Evolutionary conservation across 169 alveolate species (phyloP).

Genomic region (Cryptosporidium xiaoi): DNA sequence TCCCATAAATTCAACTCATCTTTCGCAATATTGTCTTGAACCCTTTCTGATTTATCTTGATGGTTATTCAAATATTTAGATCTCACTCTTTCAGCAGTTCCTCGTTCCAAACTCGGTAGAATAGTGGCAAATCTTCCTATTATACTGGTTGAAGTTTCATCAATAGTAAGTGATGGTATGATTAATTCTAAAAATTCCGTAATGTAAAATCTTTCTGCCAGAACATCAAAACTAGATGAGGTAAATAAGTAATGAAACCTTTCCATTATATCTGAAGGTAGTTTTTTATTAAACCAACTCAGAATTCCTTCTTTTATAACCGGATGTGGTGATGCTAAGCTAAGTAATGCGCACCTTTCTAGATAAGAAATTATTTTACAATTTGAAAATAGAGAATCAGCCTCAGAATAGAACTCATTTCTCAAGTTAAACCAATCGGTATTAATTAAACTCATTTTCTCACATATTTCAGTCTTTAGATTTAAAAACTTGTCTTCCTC

Average conservation of each 20-base stretch:
- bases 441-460: neutral
- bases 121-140: conserved; percentile 44
- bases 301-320: conserved; percentile 18
- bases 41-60: neutral
- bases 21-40: neutral
- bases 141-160: neutral
- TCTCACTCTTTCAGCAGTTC: conserved; percentile 4
- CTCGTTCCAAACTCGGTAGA: conserved; percentile 39
- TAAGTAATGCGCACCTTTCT: conserved; percentile 52
- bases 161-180: conserved; percentile 29
- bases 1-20: conserved; percentile 19
- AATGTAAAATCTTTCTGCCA: conserved; percentile 66
- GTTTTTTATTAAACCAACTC: conserved; percentile 47
- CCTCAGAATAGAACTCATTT: neutral
- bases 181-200: conserved; percentile 48
- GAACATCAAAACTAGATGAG: conserved; percentile 55
- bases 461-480: neutral
- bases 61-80: neutral
- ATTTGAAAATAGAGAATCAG: neutral
- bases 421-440: neutral
- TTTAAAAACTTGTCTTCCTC: conserved; percentile 14
- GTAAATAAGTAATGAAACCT: conserved; percentile 63
- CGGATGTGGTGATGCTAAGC: conserved; percentile 69
- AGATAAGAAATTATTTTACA: neutral
- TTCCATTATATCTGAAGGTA: conserved; percentile 47